Evolutionary conservation across 495 filamentous ascomycete species (phyloP).

Genomic region (Lentithecium fluviatile): DNA sequence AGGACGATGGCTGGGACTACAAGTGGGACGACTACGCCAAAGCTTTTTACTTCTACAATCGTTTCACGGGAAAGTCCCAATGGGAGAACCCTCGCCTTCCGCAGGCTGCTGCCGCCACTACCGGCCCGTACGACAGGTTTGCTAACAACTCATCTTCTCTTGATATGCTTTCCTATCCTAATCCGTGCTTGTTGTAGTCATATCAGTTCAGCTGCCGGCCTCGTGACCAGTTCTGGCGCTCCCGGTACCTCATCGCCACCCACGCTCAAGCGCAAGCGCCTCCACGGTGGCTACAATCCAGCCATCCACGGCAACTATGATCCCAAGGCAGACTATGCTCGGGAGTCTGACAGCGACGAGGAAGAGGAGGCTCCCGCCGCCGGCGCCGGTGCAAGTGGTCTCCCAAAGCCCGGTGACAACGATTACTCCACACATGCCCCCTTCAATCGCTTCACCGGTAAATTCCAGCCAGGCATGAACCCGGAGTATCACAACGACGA

Average conservation of each 20-base stretch:
- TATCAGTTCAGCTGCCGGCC: conserved; percentile 23
- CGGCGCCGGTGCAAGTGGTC: conserved; percentile 32
- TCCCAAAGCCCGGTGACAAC: conserved; percentile 42
- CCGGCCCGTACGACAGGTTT: conserved; percentile 28
- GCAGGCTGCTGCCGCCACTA: conserved; percentile 35
- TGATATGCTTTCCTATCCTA: conserved; percentile 1
- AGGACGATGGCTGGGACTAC: conserved; percentile 87
- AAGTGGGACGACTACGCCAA: conserved; percentile 73
- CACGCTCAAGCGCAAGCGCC: conserved; percentile 2
- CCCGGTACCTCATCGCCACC: conserved; percentile 24
- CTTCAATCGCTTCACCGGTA: conserved; percentile 93
- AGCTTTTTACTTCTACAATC: conserved; percentile 89
- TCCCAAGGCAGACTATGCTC: conserved; percentile 84
- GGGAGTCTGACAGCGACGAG: conserved; percentile 43
- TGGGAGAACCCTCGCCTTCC: conserved; percentile 89
- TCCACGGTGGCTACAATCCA: conserved; percentile 79
- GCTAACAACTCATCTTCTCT: conserved; percentile 2
- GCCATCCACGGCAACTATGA: conserved; percentile 96
- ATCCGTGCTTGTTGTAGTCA: conserved; percentile 8
- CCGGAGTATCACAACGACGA: conserved; percentile 84
- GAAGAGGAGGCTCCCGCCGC: conserved; percentile 35
- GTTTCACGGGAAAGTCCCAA: conserved; percentile 70
- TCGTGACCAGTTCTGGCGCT: conserved; percentile 18
- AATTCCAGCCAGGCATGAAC: conserved; percentile 66
- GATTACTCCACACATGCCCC: conserved; percentile 64